Evolutionary conservation across 2,329 filamentous ascomycete species (phyloP), one percentile per base, ranked within the genome.

Genomic region (Westerdykella ornata): DNA sequence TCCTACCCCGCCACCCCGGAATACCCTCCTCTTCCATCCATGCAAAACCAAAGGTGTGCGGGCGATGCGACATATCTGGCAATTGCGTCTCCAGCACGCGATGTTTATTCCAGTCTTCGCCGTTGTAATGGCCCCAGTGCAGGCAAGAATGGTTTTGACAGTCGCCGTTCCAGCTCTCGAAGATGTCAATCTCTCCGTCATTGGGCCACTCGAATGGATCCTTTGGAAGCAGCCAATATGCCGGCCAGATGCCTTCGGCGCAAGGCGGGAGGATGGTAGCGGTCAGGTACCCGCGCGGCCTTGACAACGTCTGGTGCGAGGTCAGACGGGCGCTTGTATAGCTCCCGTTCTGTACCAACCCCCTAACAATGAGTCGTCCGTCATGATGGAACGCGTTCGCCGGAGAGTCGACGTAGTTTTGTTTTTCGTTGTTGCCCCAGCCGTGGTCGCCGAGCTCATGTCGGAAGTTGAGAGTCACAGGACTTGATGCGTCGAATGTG

Each of bases 101-200:
- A 45, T 81, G 77, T 60, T 80, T 80, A 44, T 74, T 62, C 40
- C 67, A 68, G 51, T 81, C 77, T 42, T 76, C 63, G 43, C 66
- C 75, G 50, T 63, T 73, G 63, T 66, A 75, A 41, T 70, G 67
- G 3, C 77, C 77, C 77, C 77, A 81, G 50, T 81, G 77, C 37
- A 81, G 62, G 52, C 77, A 81, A 0, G 69, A 69, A 41, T 76
- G 72, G 53, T 81, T 81, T 36, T 72, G 65, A 26, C 59, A 55
- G 44, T 78, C 73, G 14, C 72, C 76, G 47, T 80, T 79, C 77
- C 77, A 81, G n/a, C 68, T 73, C 60, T 81, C 77, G 31, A 76
- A 72, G 35, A 81, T 76, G 56, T 81, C 77, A 11, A 81, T 65
- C 55, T 81, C 77, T 41, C 77, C 77, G 45, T 81, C 77, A 0